phyloP scores from a whole-genome alignment of 139 green algal species.

The Picochlorum sp. region DNA sequence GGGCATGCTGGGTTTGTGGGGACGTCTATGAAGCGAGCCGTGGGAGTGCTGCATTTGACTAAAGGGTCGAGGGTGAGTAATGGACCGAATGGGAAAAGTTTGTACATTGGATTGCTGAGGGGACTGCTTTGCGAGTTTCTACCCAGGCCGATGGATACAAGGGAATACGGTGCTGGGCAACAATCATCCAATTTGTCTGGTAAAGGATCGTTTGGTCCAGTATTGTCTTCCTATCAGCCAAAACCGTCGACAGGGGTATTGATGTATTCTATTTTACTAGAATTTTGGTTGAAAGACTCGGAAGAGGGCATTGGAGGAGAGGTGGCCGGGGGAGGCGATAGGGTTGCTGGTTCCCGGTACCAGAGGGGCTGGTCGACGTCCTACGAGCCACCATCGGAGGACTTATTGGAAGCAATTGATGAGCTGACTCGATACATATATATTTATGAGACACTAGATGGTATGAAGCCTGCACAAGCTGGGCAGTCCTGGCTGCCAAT shows the following conservation, averaged over 20 bases:
- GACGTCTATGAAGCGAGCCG: conserved; percentile 1
- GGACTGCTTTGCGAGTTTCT: conserved; percentile 54
- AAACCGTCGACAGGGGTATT: conserved; percentile 1
- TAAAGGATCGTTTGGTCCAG: neutral
- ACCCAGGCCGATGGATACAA: conserved; percentile 19
- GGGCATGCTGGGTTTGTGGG: neutral
- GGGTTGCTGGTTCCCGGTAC: neutral
- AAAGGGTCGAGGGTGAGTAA: conserved; percentile 4
- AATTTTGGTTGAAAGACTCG: conserved; percentile 70
- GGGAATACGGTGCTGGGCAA: neutral
- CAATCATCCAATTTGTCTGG: neutral
- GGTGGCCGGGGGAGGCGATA: neutral
- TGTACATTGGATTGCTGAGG: conserved; percentile 51
- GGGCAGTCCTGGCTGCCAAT: conserved; percentile 39
- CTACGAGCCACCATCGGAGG: conserved; percentile 53
- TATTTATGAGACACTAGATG: conserved; percentile 1
- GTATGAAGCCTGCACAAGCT: conserved; percentile 29
- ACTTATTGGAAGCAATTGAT: conserved; percentile 47
- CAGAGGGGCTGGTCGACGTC: neutral
- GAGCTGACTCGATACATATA: conserved; percentile 40
- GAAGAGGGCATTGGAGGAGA: conserved; percentile 41
- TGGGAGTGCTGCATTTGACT: conserved; percentile 19
- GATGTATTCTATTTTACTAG: conserved; percentile 35
- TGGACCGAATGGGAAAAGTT: conserved; percentile 19
- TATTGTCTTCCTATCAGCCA: neutral